Base-by-base conservation (phyloP, 306 rosid genomes). In the Begonia fuchsioides region DNA sequence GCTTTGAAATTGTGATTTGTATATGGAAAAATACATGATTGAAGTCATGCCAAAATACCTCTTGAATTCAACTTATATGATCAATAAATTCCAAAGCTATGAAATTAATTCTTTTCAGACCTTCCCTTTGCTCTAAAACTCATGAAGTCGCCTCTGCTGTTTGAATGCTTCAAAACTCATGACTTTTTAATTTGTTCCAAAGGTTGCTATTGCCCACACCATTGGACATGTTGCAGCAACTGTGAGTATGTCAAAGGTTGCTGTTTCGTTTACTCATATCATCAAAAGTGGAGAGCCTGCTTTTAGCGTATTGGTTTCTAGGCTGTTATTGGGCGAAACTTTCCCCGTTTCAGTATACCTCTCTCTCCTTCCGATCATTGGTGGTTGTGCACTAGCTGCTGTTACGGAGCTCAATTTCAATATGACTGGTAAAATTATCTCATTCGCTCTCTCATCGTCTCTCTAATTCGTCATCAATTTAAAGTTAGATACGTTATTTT, bases 231-330 rank as follows among this genome's bases (percentile, higher is more conserved):
- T 84, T 9, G 98, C 95, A 0, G 98, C 98, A 13, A 90, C 95
- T 0, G 98, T 90, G 61, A 90, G 98, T 53, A 84, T 90, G 98
- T 90, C 98, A 18, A 90, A 90, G 80, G 98, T 90, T 68, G 98
- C 95, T 5, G 98, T 90, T 39, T 90, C 98, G 17, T 90, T 90
- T 74, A 90, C 98, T 11, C 98, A 90, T 65, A 90, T 90, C 53
- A 90, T 90, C 77, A 90, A 90, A 82, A 90, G 98, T 69, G 98
- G 98, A 47, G 98, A 90, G 66, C 98, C 98, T 60, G 98, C 98
- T 56, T 90, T 90, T 15, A 90, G 87, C 52, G 98, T 84, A 13
- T 57, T 90, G 74, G 98, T 90, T 63, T 90, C 98, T 0, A 81
- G 94, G 64, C 63, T 90, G 55, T 16, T 90, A 62, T 68, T 90